A percentile compares a stretch with the other conserved stretches of the same genome.
These are phyloP conservation scores for Neonectria magnoliae DNA, from an alignment of 2,329 filamentous ascomycete genomes.

Conservation along the genomic window DNA sequence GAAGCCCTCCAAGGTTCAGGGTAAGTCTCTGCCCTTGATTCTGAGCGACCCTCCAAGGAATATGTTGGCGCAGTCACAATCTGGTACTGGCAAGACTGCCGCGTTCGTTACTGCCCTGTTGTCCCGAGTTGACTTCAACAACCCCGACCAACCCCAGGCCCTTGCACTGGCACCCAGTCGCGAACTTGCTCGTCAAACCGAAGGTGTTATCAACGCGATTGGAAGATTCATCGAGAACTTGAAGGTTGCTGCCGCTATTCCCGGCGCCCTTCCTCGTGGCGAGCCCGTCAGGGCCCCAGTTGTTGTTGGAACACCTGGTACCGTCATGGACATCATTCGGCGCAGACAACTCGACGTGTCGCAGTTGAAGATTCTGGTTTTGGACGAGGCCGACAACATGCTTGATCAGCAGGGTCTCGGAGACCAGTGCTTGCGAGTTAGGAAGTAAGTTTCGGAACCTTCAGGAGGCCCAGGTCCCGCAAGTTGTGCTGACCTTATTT, in stretches of 20 bases:
- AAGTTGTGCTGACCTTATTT: conserved; percentile 43
- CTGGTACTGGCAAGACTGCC: conserved; percentile 96
- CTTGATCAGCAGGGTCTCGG: conserved; percentile 93
- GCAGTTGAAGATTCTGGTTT: conserved; percentile 81
- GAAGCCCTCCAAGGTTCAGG: conserved; percentile 98
- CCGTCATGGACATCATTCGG: conserved; percentile 87
- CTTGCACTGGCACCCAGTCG: conserved; percentile 91
- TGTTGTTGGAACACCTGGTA: conserved; percentile 93
- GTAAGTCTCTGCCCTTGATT: conserved; percentile 90
- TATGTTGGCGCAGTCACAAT: conserved; percentile 99
- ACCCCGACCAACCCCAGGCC: conserved; percentile 79
- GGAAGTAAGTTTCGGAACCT: conserved; percentile 65
- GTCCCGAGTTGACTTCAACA: conserved; percentile 80
- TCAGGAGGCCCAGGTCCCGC: neutral
- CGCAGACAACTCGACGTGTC: conserved; percentile 77
- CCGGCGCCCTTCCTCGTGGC: conserved; percentile 76
- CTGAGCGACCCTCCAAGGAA: conserved; percentile 87
- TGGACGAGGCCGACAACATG: conserved; percentile 99
- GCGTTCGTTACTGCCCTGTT: conserved; percentile 95
- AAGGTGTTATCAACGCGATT: conserved; percentile 84
- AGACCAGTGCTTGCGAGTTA: conserved; percentile 93
- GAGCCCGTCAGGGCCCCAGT: conserved; percentile 78
- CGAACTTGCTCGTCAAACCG: conserved; percentile 94
- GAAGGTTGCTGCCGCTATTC: conserved; percentile 83
- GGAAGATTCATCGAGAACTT: conserved; percentile 84